Conservation (phyloP, 1,284 basidiomycete genomes). For the Chalciporus sp. region DNA sequence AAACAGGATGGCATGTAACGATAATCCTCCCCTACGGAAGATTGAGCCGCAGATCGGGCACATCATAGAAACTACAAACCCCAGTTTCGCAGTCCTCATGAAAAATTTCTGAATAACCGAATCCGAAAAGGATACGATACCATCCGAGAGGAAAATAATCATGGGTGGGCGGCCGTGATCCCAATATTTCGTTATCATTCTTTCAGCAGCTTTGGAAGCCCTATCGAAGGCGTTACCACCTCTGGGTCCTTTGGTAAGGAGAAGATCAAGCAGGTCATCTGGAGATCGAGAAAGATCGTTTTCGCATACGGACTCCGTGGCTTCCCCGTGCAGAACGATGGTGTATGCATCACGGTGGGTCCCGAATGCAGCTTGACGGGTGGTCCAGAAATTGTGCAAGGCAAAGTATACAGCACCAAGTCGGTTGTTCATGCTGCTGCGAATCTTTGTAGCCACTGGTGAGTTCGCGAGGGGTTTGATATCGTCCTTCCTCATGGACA, state of each 20-base stretch:
- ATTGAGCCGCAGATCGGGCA: background rate
- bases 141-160: constrained; percentile 63
- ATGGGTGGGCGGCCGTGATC: constrained; percentile 55
- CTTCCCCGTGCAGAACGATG: constrained; percentile 50
- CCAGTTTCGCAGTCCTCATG: constrained; percentile 41
- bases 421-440: constrained; percentile 43
- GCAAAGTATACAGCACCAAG: constrained; percentile 59
- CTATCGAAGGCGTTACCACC: constrained; percentile 51
- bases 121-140: constrained; percentile 40
- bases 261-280: constrained; percentile 42
- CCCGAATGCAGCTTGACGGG: constrained; percentile 41
- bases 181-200: constrained; percentile 49
- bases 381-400: constrained; percentile 52
- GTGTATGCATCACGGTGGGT: constrained; percentile 56
- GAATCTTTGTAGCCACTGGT: constrained; percentile 41
- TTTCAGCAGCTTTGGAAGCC: constrained; percentile 43
- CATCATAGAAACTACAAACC: constrained; percentile 38
- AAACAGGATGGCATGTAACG: constrained; percentile 61
- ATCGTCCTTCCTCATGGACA: constrained; percentile 49
- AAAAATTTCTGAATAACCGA: constrained; percentile 44
- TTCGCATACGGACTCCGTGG: constrained; percentile 31
- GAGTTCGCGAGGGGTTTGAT: constrained; percentile 43
- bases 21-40: constrained; percentile 50
- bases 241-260: constrained; percentile 38
- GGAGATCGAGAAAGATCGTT: constrained; percentile 52